These are phyloP conservation scores for Gossypium davidsonii DNA, from an alignment of 441 rosid genomes.

Conservation along the genomic window DNA sequence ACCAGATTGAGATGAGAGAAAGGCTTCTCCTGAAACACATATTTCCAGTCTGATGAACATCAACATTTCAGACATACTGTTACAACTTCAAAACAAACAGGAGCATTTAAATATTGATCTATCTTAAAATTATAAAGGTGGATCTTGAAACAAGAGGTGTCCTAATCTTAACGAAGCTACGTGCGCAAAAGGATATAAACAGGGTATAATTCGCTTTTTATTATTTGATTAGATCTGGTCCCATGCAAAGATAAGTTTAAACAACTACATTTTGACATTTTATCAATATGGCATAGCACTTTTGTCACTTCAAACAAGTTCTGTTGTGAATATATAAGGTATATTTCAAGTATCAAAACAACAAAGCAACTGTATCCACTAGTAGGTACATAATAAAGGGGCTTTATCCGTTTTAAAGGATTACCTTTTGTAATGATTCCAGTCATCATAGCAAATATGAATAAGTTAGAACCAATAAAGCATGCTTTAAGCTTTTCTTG, in stretches of 20 bases:
- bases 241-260: conserved; percentile 10
- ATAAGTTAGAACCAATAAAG: neutral
- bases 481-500: conserved; percentile 1
- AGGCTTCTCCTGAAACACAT: neutral
- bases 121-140: neutral
- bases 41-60: neutral
- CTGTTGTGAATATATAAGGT: neutral
- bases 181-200: neutral
- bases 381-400: neutral
- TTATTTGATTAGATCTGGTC: neutral
- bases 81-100: neutral
- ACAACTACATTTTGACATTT: neutral
- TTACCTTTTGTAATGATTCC: conserved; percentile 1
- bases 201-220: neutral
- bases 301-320: neutral
- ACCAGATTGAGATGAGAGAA: neutral
- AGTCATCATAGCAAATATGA: neutral
- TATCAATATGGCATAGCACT: neutral
- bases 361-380: neutral
- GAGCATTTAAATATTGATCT: neutral
- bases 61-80: neutral
- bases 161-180: neutral
- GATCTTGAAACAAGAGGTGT: neutral
- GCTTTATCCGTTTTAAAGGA: neutral
- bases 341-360: neutral